Percentiles rank a stretch among this genome's conserved stretches.
Conservation (phyloP, 192 early-diverging fungal species). For the Gonapodya sp. region DNA sequence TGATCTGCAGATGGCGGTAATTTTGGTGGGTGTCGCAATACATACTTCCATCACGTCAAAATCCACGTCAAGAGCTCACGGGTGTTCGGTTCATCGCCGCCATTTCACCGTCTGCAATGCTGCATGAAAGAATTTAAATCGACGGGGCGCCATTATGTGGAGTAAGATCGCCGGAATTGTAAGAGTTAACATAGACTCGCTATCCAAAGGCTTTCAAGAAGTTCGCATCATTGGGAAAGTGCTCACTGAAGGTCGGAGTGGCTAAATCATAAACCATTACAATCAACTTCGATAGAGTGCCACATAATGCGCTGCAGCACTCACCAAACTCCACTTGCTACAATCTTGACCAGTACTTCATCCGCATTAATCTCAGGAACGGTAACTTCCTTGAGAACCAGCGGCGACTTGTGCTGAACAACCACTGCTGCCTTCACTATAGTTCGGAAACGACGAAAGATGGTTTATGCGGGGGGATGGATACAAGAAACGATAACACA, state of each 20-base stretch:
- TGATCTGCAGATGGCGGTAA: not conserved
- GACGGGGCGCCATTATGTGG: not conserved
- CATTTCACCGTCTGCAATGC: conserved; percentile 10
- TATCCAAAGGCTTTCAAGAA: no score
- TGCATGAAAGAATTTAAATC: not conserved
- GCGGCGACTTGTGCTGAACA: not conserved
- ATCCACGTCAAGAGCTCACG: not conserved
- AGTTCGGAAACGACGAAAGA: not conserved
- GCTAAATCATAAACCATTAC: not conserved
- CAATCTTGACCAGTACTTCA: conserved; percentile 10
- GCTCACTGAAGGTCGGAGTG: conserved; percentile 8
- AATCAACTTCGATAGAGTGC: not conserved
- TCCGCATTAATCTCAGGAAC: not conserved
- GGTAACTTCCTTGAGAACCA: not conserved
- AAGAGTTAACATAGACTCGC: no score
- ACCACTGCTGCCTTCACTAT: not conserved
- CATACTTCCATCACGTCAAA: not conserved
- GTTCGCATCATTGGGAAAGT: no score
- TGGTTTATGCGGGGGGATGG: no score
- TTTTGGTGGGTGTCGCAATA: not conserved
- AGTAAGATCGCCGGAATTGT: no score
- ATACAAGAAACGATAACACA: no score
- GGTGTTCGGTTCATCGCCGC: not conserved
- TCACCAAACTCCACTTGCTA: conserved; percentile 7
- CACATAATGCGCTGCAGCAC: not conserved